These are phyloP conservation scores for Candida stauntonica DNA, from an alignment of 805 yeast species.

Conservation along the genomic window DNA sequence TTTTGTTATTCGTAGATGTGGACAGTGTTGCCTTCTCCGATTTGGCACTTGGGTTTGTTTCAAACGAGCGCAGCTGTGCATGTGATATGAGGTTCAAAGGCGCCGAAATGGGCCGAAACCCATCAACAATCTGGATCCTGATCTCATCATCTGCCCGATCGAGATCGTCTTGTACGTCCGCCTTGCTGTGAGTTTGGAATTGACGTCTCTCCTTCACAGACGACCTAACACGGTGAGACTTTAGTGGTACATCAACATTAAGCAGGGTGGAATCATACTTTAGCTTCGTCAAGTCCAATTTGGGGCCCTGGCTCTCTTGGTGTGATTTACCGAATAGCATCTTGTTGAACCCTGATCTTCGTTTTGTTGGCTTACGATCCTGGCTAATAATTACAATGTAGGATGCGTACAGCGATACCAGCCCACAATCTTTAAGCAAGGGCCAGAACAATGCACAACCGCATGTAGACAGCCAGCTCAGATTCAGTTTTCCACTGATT, in stretches of 20 bases:
- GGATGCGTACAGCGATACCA: too few relatives aligned
- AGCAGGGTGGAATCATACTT: slow-evolving; percentile 5
- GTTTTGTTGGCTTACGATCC: too few relatives aligned
- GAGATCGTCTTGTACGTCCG: slow-evolving; percentile 3
- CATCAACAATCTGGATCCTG: not conserved
- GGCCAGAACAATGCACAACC: not conserved
- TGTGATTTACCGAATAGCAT: slow-evolving; percentile 1
- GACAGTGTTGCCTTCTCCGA: too few relatives aligned
- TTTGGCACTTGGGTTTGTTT: too few relatives aligned
- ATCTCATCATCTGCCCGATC: not conserved
- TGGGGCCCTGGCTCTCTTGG: not conserved
- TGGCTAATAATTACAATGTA: too few relatives aligned
- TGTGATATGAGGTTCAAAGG: not conserved
- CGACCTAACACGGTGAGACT: too few relatives aligned
- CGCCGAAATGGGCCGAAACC: not conserved
- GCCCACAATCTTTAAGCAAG: too few relatives aligned
- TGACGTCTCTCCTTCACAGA: not conserved
- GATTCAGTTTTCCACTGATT: too few relatives aligned
- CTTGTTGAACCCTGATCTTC: too few relatives aligned
- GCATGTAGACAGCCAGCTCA: not conserved
- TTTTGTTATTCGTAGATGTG: not conserved
- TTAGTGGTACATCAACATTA: not conserved
- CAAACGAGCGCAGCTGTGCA: not conserved
- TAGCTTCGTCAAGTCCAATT: not conserved
- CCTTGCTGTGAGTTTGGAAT: not conserved